Percentiles rank a stretch among this genome's conserved stretches.
phyloP scores from a whole-genome alignment of 805 yeast genomes.

The Myxozyma nipponensis region DNA sequence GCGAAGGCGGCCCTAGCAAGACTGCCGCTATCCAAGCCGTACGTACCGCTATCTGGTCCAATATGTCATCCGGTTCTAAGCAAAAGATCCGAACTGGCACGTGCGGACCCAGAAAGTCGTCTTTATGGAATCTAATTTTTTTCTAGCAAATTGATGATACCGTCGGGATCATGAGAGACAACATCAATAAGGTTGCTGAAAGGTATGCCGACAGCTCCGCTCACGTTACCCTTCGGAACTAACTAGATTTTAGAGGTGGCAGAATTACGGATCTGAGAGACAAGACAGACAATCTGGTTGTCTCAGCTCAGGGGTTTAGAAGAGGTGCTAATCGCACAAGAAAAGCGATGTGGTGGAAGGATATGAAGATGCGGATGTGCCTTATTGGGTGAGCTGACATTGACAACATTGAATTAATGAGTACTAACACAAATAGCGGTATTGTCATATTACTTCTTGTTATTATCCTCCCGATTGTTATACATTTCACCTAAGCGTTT shows the following conservation, averaged over 20 bases:
- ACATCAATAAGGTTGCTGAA: constrained; percentile 91
- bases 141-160: constrained; percentile 82
- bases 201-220: constrained; percentile 31
- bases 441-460: constrained; percentile 78
- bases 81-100: too few relatives aligned
- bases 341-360: constrained; percentile 99
- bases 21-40: constrained; percentile 83
- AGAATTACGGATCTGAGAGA: constrained; percentile 87
- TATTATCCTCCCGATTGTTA: constrained; percentile 87
- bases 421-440: constrained; percentile 43
- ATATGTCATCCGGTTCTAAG: too few relatives aligned
- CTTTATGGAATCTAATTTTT: constrained; percentile 35
- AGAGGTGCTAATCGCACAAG: constrained; percentile 96
- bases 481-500: constrained; percentile 60
- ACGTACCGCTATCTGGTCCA: too few relatives aligned
- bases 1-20: constrained; percentile 47
- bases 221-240: neutral
- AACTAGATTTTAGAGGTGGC: constrained; percentile 62
- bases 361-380: constrained; percentile 93
- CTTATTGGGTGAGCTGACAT: constrained; percentile 48
- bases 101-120: too few relatives aligned
- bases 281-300: constrained; percentile 88
- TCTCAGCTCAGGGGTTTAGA: constrained; percentile 89
- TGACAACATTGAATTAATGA: neutral
- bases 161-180: constrained; percentile 95